Conservation (phyloP, 768 basidiomycete species). For the Paxillus involutus region DNA sequence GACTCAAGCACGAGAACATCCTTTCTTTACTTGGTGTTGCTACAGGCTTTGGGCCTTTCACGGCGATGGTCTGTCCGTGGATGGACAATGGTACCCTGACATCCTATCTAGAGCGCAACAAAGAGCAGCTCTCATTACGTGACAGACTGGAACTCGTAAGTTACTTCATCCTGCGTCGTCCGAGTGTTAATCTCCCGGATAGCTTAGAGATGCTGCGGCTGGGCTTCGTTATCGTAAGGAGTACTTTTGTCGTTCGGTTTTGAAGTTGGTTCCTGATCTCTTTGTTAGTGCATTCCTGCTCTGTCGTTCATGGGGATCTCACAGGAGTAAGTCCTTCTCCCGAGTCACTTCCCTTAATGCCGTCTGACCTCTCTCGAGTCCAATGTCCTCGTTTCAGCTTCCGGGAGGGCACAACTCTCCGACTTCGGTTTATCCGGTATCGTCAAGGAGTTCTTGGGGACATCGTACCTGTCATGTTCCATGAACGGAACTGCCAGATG, state of each 20-base stretch:
- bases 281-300: conserved; percentile 14
- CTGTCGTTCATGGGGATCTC: conserved; percentile 18
- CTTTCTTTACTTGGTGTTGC: conserved; percentile 21
- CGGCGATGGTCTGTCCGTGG: conserved; percentile 31
- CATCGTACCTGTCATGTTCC: conserved; percentile 18
- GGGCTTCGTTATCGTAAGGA: conserved; percentile 15
- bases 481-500: conserved; percentile 36
- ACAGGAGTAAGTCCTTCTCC: conserved; percentile 12
- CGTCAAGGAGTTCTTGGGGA: conserved; percentile 4
- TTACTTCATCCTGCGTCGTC: not conserved
- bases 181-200: too few species aligned
- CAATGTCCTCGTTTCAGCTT: conserved; percentile 41
- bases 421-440: conserved; percentile 43
- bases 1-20: conserved; percentile 22
- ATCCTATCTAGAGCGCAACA: conserved; percentile 14
- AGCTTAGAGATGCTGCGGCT: conserved; percentile 12
- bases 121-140: conserved; percentile 1
- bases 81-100: conserved; percentile 21
- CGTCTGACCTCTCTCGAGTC: conserved; percentile 23
- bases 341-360: not conserved
- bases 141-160: conserved; percentile 18
- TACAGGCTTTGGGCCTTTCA: conserved; percentile 26
- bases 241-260: not conserved
- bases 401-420: conserved; percentile 37
- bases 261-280: not conserved